Evolutionary conservation across 352 stramenopile genomes (phyloP), one percentile per base, ranked within the genome.

Genomic region (Phytophthora idaei): DNA sequence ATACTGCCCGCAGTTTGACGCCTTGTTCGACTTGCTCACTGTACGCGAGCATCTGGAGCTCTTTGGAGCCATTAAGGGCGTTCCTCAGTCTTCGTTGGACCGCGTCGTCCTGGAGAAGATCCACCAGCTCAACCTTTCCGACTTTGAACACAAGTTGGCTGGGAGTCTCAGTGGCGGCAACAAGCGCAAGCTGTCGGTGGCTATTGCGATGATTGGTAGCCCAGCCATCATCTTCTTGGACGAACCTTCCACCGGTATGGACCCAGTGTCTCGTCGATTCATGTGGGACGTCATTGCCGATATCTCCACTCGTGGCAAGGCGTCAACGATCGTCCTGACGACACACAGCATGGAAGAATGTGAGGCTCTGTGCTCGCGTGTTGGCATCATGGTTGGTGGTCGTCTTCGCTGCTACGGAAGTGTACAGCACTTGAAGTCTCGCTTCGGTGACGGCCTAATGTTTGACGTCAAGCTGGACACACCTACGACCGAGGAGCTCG

Each of bases 261-360:
- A 99, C 74, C 96, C 96, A 10, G 92, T 98, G 47, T 96, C 95
- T 15, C 85, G 97, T 12, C 83, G 96, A n/a, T 93, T 97, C 67
- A 92, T 99, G 78, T 99, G 97, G 97, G 87, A 95, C 53, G 80
- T 97, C 14, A 96, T 98, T 31, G 87, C 85, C 5, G 74, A 82
- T 12, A 89, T 95, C 52, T 90, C 85, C 31, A 93, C 83, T 0
- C 64, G 72, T 36, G 66, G 76, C 60, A 86, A 93, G 46, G 71
- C 87, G 50, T 85, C 84, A 15, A 92, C 85, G 25, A 92, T 98
- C 54, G 78, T 98, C 34, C 78, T 98, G 44, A 98, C 96, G 9
- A 99, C 94, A 2, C 96, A 99, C 78, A 97, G 89, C 59, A 99
- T 99, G 97, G 86, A 98, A 57, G 96, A 99, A 69, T 97, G 85